These are phyloP conservation scores for Daedalea quercina DNA, from an alignment of 768 basidiomycete genomes.

Conservation along the genomic window DNA sequence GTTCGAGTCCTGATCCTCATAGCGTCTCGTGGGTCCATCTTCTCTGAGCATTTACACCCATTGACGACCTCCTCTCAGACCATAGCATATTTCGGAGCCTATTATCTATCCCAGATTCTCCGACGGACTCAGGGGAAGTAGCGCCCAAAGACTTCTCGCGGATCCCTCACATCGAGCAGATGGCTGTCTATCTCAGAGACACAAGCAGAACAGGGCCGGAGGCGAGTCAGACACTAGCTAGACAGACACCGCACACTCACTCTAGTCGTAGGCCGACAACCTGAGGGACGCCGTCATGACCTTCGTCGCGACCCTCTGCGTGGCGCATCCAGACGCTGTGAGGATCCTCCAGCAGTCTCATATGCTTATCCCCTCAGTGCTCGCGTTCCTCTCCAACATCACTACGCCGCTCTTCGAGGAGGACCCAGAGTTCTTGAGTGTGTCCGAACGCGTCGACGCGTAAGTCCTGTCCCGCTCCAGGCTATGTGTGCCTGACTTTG, in stretches of 20 bases:
- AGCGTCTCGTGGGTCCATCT: constrained; percentile 41
- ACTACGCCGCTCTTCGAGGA: constrained; percentile 45
- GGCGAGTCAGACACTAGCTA: constrained; percentile 9
- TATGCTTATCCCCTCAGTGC: constrained; percentile 57
- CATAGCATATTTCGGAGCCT: constrained; percentile 8
- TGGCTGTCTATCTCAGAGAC: constrained; percentile 22
- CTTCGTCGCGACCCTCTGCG: constrained; percentile 34
- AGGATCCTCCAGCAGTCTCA: constrained; percentile 38
- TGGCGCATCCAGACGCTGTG: constrained; percentile 32
- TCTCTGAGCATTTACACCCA: not conserved
- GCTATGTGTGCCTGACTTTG: not conserved
- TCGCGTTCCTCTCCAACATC: constrained; percentile 46
- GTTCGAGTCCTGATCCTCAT: constrained; percentile 47
- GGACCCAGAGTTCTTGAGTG: constrained; percentile 27
- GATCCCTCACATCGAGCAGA: constrained; percentile 25
- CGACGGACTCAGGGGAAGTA: constrained; percentile 2
- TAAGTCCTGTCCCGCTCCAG: constrained; percentile 19
- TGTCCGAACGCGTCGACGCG: constrained; percentile 30
- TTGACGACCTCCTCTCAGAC: not conserved
- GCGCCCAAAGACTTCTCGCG: constrained; percentile 9
- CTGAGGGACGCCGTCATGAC: constrained; percentile 32
- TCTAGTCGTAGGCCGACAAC: constrained; percentile 1
- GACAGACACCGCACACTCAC: not conserved
- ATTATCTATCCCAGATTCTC: constrained; percentile 12
- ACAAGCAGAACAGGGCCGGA: constrained; percentile 12